Conservation (phyloP, 2,329 filamentous ascomycete species). For the Didymella pomorum region DNA sequence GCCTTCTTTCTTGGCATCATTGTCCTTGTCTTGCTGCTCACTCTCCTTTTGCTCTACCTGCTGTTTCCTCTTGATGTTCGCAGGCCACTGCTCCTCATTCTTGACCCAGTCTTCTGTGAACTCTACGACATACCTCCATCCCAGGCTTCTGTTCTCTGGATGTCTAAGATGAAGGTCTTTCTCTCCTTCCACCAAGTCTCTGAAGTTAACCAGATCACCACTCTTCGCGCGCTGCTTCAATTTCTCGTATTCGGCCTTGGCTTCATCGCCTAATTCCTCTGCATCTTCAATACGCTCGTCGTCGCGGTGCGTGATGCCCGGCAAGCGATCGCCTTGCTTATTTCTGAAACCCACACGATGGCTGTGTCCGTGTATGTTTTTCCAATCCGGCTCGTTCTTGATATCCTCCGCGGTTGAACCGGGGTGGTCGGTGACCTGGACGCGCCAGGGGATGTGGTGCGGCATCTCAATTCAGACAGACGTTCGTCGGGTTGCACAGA, state of each 20-base stretch:
- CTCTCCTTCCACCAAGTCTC: conserved; percentile 38
- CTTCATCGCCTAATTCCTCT: conserved; percentile 33
- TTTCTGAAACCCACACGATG: conserved; percentile 55
- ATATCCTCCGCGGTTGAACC: conserved; percentile 54
- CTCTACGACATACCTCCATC: conserved; percentile 61
- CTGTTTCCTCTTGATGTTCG: conserved; percentile 55
- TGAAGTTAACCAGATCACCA: conserved; percentile 52
- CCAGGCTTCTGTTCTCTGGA: conserved; percentile 55
- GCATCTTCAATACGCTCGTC: conserved; percentile 38
- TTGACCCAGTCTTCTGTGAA: conserved; percentile 61
- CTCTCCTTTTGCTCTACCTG: conserved; percentile 29
- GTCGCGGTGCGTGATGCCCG: conserved; percentile 50
- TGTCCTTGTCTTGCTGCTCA: conserved; percentile 29
- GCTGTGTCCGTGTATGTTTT: conserved; percentile 37
- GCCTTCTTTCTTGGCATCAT: conserved; percentile 30
- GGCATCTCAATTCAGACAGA: conserved; percentile 7
- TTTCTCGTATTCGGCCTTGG: conserved; percentile 34
- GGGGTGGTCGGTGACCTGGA: conserved; percentile 46
- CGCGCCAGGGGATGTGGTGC: conserved; percentile 35
- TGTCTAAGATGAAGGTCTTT: conserved; percentile 56
- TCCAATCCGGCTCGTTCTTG: conserved; percentile 56
- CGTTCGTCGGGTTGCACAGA: not conserved
- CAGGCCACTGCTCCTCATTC: conserved; percentile 58
- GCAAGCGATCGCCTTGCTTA: conserved; percentile 42
- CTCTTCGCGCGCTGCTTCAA: conserved; percentile 35